Evolutionary conservation across 768 basidiomycete genomes (phyloP), one percentile per base, ranked within the genome.

Genomic region (Tubosaeta brunneosetosa): DNA sequence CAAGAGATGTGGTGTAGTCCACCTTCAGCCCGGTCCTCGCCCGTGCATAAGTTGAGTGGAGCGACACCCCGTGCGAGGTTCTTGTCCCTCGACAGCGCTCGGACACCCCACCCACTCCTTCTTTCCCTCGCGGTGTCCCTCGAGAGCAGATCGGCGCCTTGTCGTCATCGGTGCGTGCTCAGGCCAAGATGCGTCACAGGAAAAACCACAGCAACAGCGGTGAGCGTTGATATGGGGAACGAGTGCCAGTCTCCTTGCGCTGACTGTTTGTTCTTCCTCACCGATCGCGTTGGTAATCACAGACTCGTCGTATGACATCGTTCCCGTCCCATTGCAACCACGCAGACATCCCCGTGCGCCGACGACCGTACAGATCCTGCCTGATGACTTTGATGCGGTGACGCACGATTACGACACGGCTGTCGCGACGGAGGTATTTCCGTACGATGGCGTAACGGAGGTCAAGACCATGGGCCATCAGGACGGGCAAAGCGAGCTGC

Each of bases 241-340:
- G 22, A 22, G 22, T 22, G 22, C 22, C 22, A 22, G 19, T 26
- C 34, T 34, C 11, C 47, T 44, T 6, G 14, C 27, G 22, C 52
- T 57, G 54, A 64, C 58, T 4, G 19, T 17, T 19, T 38, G 36
- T 17, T 37, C 16, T 17, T 37, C 36, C 36, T n/a, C 36, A 38
- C 37, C 17, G 17, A 38, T 38, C 8, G 37, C 17, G 9, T 9
- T 11, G 56, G 37, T 33, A 42, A 50, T 27, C 43, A 53, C 59
- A 70, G 67, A 68, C 46, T 68, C 66, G 26, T 70, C 68, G 31
- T 66, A 68, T 37, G 68, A 68, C 38, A 64, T 68, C 34, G 62
- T 70, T 29, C 53, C 60, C 4, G 53, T 61, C 6, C 60, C 55
- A 16, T 46, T 31, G n/a, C 51, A 32, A 22, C 49, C 48, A 16